Percentiles rank a stretch among this genome's conserved stretches.
These are phyloP conservation scores for Hyphopichia buzzinii DNA, from an alignment of 1,139 yeast species.

Conservation along the genomic window DNA sequence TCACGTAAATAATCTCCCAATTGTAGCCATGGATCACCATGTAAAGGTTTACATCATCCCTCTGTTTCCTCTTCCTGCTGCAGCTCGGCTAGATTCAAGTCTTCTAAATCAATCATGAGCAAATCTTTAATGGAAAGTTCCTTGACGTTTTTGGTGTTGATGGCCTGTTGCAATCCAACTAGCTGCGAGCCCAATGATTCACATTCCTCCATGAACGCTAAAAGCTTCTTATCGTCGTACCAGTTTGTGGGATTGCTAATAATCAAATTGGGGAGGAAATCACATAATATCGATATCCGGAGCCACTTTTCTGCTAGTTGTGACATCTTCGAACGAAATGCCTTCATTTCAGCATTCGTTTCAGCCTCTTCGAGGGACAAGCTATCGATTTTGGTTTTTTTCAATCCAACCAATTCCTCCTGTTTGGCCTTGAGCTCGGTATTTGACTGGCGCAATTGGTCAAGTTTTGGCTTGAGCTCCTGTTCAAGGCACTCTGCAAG, in stretches of 20 bases:
- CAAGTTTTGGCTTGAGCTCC: slow-evolving; percentile 13
- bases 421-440: slow-evolving; percentile 12
- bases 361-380: slow-evolving; percentile 1
- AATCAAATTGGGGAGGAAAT: slow-evolving; percentile 30
- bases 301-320: slow-evolving; percentile 24
- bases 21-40: no score
- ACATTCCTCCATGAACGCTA: slow-evolving; percentile 26
- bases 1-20: no score
- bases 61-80: background rate
- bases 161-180: slow-evolving; percentile 18
- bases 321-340: slow-evolving; percentile 7
- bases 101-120: slow-evolving; percentile 3
- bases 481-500: slow-evolving; percentile 1
- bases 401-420: slow-evolving; percentile 5
- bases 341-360: slow-evolving; percentile 3
- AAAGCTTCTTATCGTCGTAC: slow-evolving; percentile 29
- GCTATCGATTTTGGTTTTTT: slow-evolving; percentile 4
- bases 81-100: slow-evolving; percentile 1
- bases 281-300: slow-evolving; percentile 22
- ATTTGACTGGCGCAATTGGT: slow-evolving; percentile 13
- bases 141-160: slow-evolving; percentile 11
- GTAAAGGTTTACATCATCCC: background rate
- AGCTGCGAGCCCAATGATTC: slow-evolving; percentile 21
- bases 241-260: slow-evolving; percentile 36
- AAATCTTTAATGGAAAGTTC: slow-evolving; percentile 1